Evolutionary conservation across 441 rosid species (phyloP), one percentile per base, ranked within the genome.

Genomic region (Adansonia madagascariensis): DNA sequence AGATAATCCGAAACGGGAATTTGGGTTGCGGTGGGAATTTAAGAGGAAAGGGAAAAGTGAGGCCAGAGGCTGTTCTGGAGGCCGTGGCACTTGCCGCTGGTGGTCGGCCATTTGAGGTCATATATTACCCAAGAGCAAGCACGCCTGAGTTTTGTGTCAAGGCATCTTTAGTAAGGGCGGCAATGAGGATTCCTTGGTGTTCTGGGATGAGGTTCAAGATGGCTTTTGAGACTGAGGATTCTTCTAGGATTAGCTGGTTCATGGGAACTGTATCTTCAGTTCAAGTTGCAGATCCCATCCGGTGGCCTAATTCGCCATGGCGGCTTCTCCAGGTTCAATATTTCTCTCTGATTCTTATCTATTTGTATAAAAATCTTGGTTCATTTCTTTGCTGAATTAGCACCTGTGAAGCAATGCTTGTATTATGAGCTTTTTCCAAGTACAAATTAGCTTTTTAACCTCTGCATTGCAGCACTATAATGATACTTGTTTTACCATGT

Each of bases 161-260:
- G 79, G 88, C 89, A 0, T 63, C 82, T 1, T 73, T 80, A 5
- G 91, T 89, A 15, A 85, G 78, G 82, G 75, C 89, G 9, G 93
- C 91, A 12, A 88, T 87, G 91, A 86, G 86, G 78, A 80, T 86
- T 24, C 85, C 84, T 57, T 88, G 90, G 92, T 82, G 83, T 65
- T 78, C 85, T 41, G 93, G 91, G 15, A 84, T 89, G 87, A 83
- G 91, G 80, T 89, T 89, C 77, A 89, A 89, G 82, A 90, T 88
- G 93, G 82, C 93, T 61, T 90, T 90, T 20, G 91, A 90, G 74
- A 90, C 93, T 0, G 91, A 89, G 82, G 93, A 89, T 61, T 89
- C 89, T 35, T 89, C 90, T 0, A 77, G 93, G 79, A 88, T 88
- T 74, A 89, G 91, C 73, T 89, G 93, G 93, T 88, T 86, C 80